These are phyloP conservation scores for Clonostachys chloroleuca DNA, from an alignment of 2,329 filamentous ascomycete genomes.

Conservation along the genomic window DNA sequence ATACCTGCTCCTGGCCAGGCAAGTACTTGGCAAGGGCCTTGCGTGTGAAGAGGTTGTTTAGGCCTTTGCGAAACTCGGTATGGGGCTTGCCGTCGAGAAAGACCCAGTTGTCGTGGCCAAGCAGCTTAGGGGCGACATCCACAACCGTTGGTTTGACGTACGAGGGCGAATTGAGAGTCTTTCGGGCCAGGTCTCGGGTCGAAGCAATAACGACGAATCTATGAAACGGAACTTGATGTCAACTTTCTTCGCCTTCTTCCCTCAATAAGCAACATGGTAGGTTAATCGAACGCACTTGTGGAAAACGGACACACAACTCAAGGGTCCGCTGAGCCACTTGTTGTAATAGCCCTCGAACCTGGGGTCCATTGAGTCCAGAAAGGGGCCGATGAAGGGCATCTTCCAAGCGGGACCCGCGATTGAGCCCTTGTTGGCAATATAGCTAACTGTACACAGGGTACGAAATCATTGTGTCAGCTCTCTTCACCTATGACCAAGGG, in stretches of 20 bases:
- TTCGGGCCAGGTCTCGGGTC: constrained; percentile 89
- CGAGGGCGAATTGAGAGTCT: constrained; percentile 89
- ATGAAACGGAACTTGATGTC: neutral
- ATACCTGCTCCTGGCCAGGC: constrained; percentile 88
- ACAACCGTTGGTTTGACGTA: constrained; percentile 97
- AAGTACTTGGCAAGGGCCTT: constrained; percentile 84
- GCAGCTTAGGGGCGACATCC: constrained; percentile 87
- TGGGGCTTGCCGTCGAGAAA: constrained; percentile 94
- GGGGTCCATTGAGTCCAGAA: constrained; percentile 86
- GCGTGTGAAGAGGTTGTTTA: constrained; percentile 92
- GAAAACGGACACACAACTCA: constrained; percentile 98
- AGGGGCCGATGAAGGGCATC: constrained; percentile 88
- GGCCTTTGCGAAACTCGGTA: constrained; percentile 93
- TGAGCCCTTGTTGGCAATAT: constrained; percentile 68
- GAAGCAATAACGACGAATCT: constrained; percentile 98
- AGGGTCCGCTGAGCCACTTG: constrained; percentile 86
- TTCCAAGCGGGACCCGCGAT: constrained; percentile 75
- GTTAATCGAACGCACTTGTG: constrained; percentile 69
- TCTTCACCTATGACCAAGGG: no score
- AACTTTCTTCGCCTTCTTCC: neutral
- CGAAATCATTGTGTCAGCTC: constrained; percentile 8
- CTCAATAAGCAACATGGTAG: neutral
- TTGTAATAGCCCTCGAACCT: constrained; percentile 87
- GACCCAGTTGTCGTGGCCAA: constrained; percentile 91
- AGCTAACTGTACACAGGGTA: constrained; percentile 54